Conservation (phyloP, 2,329 filamentous ascomycete species). For the Pseudopithomyces chartarum region DNA sequence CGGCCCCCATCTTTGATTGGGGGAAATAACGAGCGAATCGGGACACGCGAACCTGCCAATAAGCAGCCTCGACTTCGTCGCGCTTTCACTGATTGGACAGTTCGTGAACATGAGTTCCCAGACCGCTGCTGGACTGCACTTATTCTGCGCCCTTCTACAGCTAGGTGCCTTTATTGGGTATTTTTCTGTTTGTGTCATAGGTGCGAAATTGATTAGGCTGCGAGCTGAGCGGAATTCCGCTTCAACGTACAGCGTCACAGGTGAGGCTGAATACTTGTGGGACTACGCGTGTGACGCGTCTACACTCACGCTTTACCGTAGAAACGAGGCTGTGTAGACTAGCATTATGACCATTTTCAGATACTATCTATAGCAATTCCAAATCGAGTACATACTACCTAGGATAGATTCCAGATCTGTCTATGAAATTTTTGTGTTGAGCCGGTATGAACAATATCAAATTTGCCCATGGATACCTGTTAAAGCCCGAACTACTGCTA, state of each 20-base stretch:
- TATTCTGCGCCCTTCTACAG: too few relatives aligned
- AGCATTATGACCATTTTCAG: neutral
- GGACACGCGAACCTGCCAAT: neutral
- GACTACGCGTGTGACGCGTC: neutral
- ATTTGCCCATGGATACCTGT: too few relatives aligned
- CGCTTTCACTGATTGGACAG: neutral
- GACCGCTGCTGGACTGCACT: neutral
- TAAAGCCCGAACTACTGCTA: too few relatives aligned
- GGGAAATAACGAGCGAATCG: neutral
- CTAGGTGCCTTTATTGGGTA: too few relatives aligned
- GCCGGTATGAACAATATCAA: too few relatives aligned
- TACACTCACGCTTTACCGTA: neutral
- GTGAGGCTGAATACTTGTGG: neutral
- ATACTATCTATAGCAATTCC: neutral
- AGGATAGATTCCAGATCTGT: too few relatives aligned
- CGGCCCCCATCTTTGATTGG: neutral
- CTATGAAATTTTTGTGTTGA: too few relatives aligned
- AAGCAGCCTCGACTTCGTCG: neutral
- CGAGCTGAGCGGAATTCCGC: neutral
- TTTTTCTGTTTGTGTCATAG: too few relatives aligned
- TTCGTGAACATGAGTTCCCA: neutral
- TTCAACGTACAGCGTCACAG: neutral
- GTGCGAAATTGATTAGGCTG: neutral
- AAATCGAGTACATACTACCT: too few relatives aligned
- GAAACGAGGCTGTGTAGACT: neutral